These are phyloP conservation scores for Lipomyces sp. DNA, from an alignment of 805 yeast species.

Conservation along the genomic window DNA sequence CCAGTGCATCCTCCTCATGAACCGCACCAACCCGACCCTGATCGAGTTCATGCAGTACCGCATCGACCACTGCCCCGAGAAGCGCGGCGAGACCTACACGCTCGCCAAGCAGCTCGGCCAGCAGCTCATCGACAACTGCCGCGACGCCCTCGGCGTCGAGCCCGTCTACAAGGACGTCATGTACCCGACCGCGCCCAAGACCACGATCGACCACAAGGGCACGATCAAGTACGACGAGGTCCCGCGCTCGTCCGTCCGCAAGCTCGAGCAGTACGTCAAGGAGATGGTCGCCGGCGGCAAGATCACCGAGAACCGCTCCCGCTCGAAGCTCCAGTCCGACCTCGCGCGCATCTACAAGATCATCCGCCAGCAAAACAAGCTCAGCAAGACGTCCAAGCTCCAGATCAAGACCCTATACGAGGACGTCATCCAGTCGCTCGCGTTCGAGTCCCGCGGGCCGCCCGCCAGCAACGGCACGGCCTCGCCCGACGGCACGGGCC, in stretches of 20 bases:
- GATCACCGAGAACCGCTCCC: constrained; percentile 55
- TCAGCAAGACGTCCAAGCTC: constrained; percentile 45
- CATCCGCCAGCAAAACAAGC: constrained; percentile 71
- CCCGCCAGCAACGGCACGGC: constrained; percentile 8
- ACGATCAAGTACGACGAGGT: constrained; percentile 79
- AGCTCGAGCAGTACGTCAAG: constrained; percentile 89
- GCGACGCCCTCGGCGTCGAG: constrained; percentile 69
- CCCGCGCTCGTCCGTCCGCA: constrained; percentile 86
- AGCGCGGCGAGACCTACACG: constrained; percentile 87
- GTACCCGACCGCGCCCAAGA: constrained; percentile 92
- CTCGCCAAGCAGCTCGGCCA: constrained; percentile 87
- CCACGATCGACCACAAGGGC: constrained; percentile 84
- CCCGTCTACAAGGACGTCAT: constrained; percentile 96
- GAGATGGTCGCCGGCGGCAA: constrained; percentile 96
- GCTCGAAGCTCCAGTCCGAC: constrained; percentile 64
- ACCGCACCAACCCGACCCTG: constrained; percentile 89
- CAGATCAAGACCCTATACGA: constrained; percentile 31
- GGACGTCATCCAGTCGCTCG: constrained; percentile 36
- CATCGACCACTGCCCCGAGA: constrained; percentile 77
- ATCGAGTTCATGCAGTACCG: constrained; percentile 96
- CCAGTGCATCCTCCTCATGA: constrained; percentile 96
- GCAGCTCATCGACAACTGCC: constrained; percentile 93
- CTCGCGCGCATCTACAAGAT: constrained; percentile 78
- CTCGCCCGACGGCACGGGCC: constrained; percentile 26
- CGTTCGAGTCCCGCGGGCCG: constrained; percentile 12